phyloP scores from a whole-genome alignment of 1,284 basidiomycete genomes.

The Waitea zeae region DNA sequence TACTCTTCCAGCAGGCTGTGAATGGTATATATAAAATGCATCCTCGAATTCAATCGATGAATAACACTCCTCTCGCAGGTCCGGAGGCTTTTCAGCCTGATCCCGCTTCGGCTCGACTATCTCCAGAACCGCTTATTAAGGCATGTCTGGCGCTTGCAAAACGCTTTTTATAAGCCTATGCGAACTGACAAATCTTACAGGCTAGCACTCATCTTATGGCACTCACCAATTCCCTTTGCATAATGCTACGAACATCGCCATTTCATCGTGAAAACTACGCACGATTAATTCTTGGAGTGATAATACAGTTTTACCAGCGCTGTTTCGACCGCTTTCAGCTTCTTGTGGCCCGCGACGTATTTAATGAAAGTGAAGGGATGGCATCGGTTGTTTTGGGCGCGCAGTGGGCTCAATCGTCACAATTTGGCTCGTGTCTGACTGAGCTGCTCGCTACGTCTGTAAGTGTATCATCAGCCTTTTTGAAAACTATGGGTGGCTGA shows the following conservation, averaged over 20 bases:
- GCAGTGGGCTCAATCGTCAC: conserved; percentile 74
- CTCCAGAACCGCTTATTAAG: conserved; percentile 62
- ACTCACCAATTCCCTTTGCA: conserved; percentile 82
- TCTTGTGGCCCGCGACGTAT: conserved; percentile 32
- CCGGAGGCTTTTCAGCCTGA: conserved; percentile 78
- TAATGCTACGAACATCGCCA: conserved; percentile 86
- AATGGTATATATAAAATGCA: conserved; percentile 31
- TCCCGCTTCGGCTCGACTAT: conserved; percentile 40
- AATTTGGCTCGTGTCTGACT: conserved; percentile 55
- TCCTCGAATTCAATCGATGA: conserved; percentile 2
- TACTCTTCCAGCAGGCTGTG: conserved; percentile 75
- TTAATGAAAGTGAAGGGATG: conserved; percentile 20
- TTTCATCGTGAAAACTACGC: conserved; percentile 94
- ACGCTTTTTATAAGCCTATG: no score
- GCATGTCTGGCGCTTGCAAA: conserved; percentile 26
- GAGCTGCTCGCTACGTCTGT: conserved; percentile 34
- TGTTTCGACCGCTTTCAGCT: conserved; percentile 80
- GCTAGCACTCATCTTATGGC: conserved; percentile 77
- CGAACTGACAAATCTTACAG: conserved; percentile 24
- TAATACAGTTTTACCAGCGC: conserved; percentile 92
- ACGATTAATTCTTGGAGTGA: conserved; percentile 85
- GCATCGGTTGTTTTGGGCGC: conserved; percentile 48
- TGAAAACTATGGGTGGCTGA: no score
- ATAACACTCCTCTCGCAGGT: conserved; percentile 21
- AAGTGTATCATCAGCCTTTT: no score